phyloP scores from a whole-genome alignment of 2,329 filamentous ascomycete species.

The Cladosporium halotolerans region DNA sequence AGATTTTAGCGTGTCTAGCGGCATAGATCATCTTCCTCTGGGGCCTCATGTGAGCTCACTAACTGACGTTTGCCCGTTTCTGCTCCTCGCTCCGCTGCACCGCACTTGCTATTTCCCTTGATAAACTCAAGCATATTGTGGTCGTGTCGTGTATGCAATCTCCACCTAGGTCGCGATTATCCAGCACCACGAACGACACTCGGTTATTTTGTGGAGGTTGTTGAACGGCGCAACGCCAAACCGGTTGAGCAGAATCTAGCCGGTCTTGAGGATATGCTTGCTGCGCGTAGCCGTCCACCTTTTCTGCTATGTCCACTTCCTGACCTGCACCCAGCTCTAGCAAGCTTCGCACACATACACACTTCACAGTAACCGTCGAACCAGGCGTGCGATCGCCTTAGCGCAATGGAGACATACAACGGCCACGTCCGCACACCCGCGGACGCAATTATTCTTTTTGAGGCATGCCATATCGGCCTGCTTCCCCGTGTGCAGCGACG shows the following conservation, averaged over 20 bases:
- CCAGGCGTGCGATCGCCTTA: background rate
- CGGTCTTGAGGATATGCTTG: too few relatives aligned
- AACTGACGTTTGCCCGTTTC: background rate
- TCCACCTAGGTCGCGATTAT: too few relatives aligned
- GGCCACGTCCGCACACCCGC: slow-evolving; percentile 91
- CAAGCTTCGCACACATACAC: background rate
- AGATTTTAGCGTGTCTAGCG: slow-evolving; percentile 7
- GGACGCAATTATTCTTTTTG: slow-evolving; percentile 97
- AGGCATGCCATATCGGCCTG: slow-evolving; percentile 84
- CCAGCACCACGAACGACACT: too few relatives aligned
- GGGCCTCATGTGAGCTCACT: slow-evolving; percentile 1
- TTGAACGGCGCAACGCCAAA: background rate
- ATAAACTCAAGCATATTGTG: too few relatives aligned
- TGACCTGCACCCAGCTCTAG: background rate
- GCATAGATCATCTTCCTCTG: slow-evolving; percentile 10
- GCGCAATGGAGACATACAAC: slow-evolving; percentile 86
- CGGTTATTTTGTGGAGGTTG: too few relatives aligned
- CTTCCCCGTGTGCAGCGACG: slow-evolving; percentile 87
- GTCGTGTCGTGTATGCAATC: too few relatives aligned
- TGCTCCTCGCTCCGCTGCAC: background rate
- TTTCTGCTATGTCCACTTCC: background rate
- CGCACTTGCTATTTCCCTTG: background rate
- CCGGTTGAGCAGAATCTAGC: background rate
- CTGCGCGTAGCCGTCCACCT: background rate
- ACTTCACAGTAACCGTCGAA: background rate